Conservation (phyloP, 345 rosid species). For the Garcia nutans region DNA sequence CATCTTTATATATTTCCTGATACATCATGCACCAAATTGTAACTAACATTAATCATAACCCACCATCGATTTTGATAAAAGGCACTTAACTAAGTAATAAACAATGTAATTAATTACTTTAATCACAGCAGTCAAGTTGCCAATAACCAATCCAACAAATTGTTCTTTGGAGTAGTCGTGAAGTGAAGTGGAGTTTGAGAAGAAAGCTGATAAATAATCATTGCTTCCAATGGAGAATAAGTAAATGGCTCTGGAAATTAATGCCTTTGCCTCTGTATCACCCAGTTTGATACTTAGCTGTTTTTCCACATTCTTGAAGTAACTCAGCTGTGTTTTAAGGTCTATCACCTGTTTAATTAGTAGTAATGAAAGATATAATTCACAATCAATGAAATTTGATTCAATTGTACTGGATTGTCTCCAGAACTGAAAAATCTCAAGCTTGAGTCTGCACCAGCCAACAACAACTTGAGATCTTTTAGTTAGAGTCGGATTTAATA, state of each 20-base stretch:
- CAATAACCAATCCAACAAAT: constrained; percentile 28
- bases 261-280: background rate
- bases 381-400: too few relatives aligned
- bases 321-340: constrained; percentile 23
- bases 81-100: background rate
- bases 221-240: background rate
- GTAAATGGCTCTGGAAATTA: background rate
- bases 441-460: too few relatives aligned
- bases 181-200: constrained; percentile 5
- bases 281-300: constrained; percentile 16
- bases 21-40: background rate
- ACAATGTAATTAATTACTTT: constrained; percentile 24
- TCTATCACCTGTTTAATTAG: constrained; percentile 1
- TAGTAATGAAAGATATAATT: too few relatives aligned
- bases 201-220: background rate
- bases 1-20: constrained; percentile 42
- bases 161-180: constrained; percentile 24
- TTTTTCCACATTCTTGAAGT: constrained; percentile 21
- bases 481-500: too few relatives aligned
- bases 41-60: background rate
- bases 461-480: too few relatives aligned
- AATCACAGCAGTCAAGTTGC: constrained; percentile 31
- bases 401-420: too few relatives aligned
- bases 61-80: too few relatives aligned
- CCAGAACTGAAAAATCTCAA: too few relatives aligned